Conservation (phyloP, 441 rosid species). For the Syzygium syzygioides region DNA sequence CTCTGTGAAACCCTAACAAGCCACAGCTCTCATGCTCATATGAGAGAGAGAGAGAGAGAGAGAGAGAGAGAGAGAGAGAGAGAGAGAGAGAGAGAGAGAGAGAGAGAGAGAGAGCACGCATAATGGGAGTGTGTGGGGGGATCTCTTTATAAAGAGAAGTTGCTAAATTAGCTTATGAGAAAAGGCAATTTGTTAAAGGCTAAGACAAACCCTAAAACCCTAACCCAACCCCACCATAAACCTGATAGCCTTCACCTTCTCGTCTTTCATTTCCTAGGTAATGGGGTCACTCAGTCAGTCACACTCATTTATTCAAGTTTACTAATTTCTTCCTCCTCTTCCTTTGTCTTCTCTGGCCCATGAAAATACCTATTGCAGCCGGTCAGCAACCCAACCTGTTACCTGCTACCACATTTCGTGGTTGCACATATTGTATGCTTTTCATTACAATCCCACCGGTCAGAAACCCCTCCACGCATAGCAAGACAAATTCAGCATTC, state of each 20-base stretch:
- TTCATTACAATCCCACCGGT: not conserved
- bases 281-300: not conserved
- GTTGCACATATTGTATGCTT: not conserved
- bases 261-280: constrained; percentile 14
- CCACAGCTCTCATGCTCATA: not conserved
- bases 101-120: not conserved
- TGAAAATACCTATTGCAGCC: not conserved
- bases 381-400: constrained; percentile 1
- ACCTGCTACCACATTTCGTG: not conserved
- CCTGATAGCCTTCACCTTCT: not conserved
- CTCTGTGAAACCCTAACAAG: constrained; percentile 1
- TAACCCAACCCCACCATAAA: not conserved
- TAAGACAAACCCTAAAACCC: not conserved
- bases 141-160: constrained; percentile 5
- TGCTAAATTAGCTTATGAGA: not conserved
- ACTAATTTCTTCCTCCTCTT: not conserved
- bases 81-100: not conserved
- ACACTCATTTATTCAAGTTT: not conserved
- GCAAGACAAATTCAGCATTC: constrained; percentile 2
- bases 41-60: not conserved
- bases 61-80: not conserved
- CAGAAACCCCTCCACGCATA: not conserved
- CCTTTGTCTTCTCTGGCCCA: not conserved
- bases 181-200: not conserved
- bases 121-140: not conserved